Evolutionary conservation across 2,329 filamentous ascomycete species (phyloP).

Genomic region (Magnaporthiopsis poae): DNA sequence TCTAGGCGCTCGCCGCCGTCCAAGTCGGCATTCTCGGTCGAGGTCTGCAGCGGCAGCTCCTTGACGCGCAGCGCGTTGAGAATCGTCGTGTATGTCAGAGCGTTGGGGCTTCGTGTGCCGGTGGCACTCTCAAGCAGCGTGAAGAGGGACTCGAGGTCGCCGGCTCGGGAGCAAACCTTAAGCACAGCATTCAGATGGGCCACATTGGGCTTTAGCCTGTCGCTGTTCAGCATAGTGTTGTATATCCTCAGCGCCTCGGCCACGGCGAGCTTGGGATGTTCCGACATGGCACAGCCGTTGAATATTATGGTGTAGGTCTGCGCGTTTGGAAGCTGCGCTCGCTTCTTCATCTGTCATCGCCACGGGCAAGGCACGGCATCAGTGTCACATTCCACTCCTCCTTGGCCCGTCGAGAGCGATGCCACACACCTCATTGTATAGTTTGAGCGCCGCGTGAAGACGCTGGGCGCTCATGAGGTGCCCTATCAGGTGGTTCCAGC

Average conservation of each 20-base stretch:
- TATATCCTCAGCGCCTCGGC: conserved; percentile 66
- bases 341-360: conserved; percentile 75
- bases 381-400: neutral
- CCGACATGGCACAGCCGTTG: conserved; percentile 56
- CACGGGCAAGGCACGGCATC: conserved; percentile 12
- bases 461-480: conserved; percentile 54
- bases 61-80: conserved; percentile 60
- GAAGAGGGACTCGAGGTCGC: conserved; percentile 74
- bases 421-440: conserved; percentile 73
- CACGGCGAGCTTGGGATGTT: conserved; percentile 50
- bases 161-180: conserved; percentile 63
- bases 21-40: conserved; percentile 4
- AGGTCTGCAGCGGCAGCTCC: conserved; percentile 23
- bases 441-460: conserved; percentile 58
- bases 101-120: conserved; percentile 55
- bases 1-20: conserved; percentile 5
- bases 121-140: conserved; percentile 64
- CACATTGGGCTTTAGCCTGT: conserved; percentile 58
- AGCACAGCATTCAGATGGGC: conserved; percentile 86
- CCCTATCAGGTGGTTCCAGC: conserved; percentile 80
- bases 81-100: conserved; percentile 71
- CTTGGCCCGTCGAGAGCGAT: too few species aligned
- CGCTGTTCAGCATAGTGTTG: conserved; percentile 57
- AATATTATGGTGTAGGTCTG: conserved; percentile 80
- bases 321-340: conserved; percentile 66